These are phyloP conservation scores for Aegilops sharonensis DNA, from an alignment of 176 grass and related monocot genomes.

Conservation along the genomic window DNA sequence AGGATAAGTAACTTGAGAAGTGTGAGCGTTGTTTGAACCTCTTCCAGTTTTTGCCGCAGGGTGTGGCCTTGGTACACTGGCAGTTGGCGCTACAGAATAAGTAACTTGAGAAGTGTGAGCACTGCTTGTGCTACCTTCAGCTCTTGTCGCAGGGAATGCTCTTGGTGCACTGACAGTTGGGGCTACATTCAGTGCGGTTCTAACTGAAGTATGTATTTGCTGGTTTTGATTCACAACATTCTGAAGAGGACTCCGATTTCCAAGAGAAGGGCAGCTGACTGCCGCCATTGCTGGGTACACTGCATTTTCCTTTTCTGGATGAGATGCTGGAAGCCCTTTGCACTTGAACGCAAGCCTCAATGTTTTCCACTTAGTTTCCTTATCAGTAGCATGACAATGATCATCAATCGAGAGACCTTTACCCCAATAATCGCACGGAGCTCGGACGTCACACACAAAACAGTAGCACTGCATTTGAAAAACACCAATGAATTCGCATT, in stretches of 20 bases:
- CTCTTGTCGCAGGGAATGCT: background rate
- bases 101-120: background rate
- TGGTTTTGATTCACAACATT: background rate
- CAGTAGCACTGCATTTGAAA: slow-evolving; percentile 86
- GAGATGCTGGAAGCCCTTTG: slow-evolving; percentile 28
- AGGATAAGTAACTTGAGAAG: too few relatives aligned
- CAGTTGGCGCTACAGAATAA: too few relatives aligned
- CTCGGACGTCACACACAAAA: slow-evolving; percentile 74
- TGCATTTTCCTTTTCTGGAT: slow-evolving; percentile 33
- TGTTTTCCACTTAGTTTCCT: slow-evolving; percentile 54
- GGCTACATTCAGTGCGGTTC: too few relatives aligned
- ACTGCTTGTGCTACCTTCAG: background rate
- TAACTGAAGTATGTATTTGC: too few relatives aligned
- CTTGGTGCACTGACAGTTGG: background rate
- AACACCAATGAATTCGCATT: background rate
- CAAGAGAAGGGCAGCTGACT: background rate
- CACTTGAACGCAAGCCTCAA: slow-evolving; percentile 49
- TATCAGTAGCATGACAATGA: slow-evolving; percentile 85
- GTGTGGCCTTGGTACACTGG: background rate
- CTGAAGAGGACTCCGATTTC: background rate
- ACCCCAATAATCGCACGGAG: slow-evolving; percentile 78
- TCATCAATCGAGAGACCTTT: slow-evolving; percentile 8
- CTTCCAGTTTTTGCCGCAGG: background rate
- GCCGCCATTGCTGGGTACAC: background rate
- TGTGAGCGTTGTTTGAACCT: background rate